Evolutionary conservation across 2,329 filamentous ascomycete species (phyloP), one percentile per base, ranked within the genome.

Genomic region (Fusarium agapanthi): DNA sequence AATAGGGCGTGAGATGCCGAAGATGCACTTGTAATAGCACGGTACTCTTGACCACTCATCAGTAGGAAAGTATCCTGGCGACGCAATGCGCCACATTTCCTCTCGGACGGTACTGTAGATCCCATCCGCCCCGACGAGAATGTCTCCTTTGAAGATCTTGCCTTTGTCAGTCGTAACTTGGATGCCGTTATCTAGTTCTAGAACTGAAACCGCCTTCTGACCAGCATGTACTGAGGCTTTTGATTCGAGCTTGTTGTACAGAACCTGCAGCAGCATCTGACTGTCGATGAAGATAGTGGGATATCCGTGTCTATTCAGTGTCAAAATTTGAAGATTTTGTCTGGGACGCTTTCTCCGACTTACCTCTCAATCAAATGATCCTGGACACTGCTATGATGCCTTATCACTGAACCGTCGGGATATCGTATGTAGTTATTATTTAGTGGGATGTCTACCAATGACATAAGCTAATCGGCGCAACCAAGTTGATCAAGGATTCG

Each of bases 401-500:
- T 68, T 0, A 68, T 40, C 5, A 62, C 16, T 12, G 64, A 62
- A 0, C 64, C 65, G 24, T 68, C 56, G 4, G 15, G 8, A 1
- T 44, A 30, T 50, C 64, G 57, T 15, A n/a, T 1, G 3, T 35
- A 68, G 2, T 24, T 20, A 18, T 74, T 6, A 0, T 44, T n/a
- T 0, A 53, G 28, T 22, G 66, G 54, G 2, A 40, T 26, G 0
- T 58, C 40, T 3, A 66, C 12, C 0, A 71, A 6, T 6, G 61
- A 41, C 1, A 41, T 12, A 0, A 71, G 47, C 1, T 61, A 30
- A 1, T 67, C 40, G 0, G 50, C 56, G 18, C 68, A 71, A 6
- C 16, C 56, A 0, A 71, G 14, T 12, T 89, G 88, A 56, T 88
- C 86, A 1, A 88, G 74, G 12, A 89, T 84, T 1, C 83, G 80